A percentile compares a stretch with the other conserved stretches of the same genome.
These are phyloP conservation scores for Cymbopogon flexuosus DNA, from an alignment of 202 grass and related monocot genomes.

Conservation along the genomic window DNA sequence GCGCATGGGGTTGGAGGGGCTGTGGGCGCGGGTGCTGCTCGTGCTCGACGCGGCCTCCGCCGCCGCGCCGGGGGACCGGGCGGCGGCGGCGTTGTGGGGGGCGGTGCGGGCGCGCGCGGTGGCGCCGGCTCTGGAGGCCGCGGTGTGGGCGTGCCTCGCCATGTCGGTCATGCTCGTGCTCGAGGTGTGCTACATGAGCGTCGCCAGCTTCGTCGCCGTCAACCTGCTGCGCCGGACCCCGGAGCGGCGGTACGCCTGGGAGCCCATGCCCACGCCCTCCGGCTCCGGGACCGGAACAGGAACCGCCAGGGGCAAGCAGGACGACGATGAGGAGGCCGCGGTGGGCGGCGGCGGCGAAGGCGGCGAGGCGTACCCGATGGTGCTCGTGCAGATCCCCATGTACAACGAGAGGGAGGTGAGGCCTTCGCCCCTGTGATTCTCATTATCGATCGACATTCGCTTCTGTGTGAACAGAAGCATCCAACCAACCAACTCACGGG, in stretches of 20 bases:
- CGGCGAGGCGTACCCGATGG: conserved; percentile 42
- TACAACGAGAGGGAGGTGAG: conserved; percentile 79
- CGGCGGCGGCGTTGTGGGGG: not conserved
- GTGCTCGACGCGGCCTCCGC: not conserved
- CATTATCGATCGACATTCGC: not conserved
- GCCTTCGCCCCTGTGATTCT: not conserved
- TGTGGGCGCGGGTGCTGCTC: not conserved
- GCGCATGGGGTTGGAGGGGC: not conserved
- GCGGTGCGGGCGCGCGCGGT: conserved; percentile 41
- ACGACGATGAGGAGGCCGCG: conserved; percentile 12
- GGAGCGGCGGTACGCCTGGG: conserved; percentile 55
- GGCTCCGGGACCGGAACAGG: not conserved
- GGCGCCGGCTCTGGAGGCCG: conserved; percentile 44
- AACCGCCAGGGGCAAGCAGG: not conserved
- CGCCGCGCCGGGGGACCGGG: not conserved
- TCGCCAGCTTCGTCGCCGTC: conserved; percentile 50
- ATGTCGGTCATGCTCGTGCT: conserved; percentile 79
- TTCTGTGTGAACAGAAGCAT: not conserved
- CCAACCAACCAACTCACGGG: not conserved
- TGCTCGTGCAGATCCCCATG: conserved; percentile 92
- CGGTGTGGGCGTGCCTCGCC: conserved; percentile 45
- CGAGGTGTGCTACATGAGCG: conserved; percentile 64
- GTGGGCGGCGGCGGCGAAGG: not conserved
- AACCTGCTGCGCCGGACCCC: conserved; percentile 51
- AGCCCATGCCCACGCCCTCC: conserved; percentile 35